Evolutionary conservation across 1,284 basidiomycete genomes (phyloP), one percentile per base, ranked within the genome.

Genomic region (Ustilago bromivora): DNA sequence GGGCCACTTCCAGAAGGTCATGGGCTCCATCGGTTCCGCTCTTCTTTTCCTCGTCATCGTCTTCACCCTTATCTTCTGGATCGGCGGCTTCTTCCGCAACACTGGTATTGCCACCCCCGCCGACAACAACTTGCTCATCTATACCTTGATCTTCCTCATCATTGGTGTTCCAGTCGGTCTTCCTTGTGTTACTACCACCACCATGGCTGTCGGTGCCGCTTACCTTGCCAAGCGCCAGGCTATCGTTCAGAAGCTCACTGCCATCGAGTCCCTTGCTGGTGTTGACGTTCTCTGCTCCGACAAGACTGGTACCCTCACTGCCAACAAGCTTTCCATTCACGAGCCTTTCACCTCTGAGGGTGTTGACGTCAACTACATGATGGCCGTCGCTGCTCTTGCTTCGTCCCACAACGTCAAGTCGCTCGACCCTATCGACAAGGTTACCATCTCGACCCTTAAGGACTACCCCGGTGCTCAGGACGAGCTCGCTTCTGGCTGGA

Each of bases 191-290:
- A 89, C 89, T 41, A 90, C 89, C 54, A 89, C 89, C 66, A 89
- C 88, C 53, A 86, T 89, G 76, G 89, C 89, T 40, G 89, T 90
- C 75, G 89, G 89, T 61, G 89, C 89, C 43, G 89, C 89, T 8
- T 90, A 89, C 85, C 88, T 90, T 49, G 89, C 89, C 35, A 87
- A 88, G 69, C 86, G 88, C 47, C 88, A 90, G 80, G 89, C 89
- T n/a, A 90, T 90, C 82, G 89, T 90, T n/a, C 89, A 90, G 83
- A 90, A 90, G 85, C 87, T 90, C 52, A 90, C 89, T 13, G 89
- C 89, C 56, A 90, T 90, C 84, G 89, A 90, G 83, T 88, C 88
- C 38, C 87, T 90, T 31, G 89, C 89, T 32, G 89, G 89, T 80
- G 89, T 90, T 69, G 89, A 90, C 75, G 88, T 90, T 35, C 87